Evolutionary conservation across 257 asterid genomes (phyloP).

Genomic region (Capsicum baccatum): DNA sequence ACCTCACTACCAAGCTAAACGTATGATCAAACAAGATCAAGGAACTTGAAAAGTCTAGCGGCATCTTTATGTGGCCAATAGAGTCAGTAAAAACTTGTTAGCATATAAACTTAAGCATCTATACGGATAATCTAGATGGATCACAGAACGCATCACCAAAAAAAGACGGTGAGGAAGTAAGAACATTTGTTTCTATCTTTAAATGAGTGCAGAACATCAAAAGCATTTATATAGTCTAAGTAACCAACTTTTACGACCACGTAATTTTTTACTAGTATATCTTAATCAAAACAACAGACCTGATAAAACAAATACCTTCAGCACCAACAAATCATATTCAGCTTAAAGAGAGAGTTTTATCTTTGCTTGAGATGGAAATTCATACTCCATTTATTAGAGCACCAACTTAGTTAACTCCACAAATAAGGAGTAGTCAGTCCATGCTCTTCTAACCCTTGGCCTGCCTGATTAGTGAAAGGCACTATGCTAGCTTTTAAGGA

Average conservation of each 20-base stretch:
- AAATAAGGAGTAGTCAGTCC: not conserved
- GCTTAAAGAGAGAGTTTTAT: not conserved
- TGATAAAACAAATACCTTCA: not conserved
- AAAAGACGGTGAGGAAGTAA: not conserved
- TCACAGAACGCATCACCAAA: not conserved
- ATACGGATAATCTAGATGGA: not conserved
- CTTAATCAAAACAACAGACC: not conserved
- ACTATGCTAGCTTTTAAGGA: not conserved
- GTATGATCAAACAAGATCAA: not conserved
- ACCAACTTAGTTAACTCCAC: not conserved
- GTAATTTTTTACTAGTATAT: not conserved
- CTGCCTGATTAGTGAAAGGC: not conserved
- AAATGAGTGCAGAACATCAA: not conserved
- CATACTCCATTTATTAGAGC: not conserved
- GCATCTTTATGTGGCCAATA: not conserved
- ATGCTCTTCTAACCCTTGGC: not conserved
- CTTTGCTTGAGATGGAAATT: not conserved
- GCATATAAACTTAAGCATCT: not conserved
- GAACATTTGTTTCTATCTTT: not conserved
- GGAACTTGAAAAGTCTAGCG: conserved; percentile 2
- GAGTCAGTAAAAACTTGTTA: not conserved
- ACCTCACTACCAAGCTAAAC: not conserved
- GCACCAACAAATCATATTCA: not conserved
- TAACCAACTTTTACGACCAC: not conserved
- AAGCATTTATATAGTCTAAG: not conserved